Percentiles rank a stretch among this genome's conserved stretches.
Evolutionary conservation across 306 rosid genomes (phyloP).

Genomic region (Prunus salicina): DNA sequence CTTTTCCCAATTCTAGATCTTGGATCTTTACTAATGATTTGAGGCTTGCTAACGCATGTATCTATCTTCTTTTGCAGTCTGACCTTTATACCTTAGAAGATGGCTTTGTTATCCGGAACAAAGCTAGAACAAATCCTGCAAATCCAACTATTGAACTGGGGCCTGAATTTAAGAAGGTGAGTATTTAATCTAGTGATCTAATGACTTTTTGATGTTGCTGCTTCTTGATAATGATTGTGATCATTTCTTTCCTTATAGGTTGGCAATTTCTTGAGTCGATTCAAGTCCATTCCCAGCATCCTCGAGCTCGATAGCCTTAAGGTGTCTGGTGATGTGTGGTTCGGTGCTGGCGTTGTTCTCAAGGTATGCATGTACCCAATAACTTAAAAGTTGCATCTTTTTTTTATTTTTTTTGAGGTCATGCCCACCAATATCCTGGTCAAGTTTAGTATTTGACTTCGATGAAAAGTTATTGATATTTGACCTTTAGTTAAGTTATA

Average conservation of each 20-base stretch:
- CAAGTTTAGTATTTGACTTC: neutral
- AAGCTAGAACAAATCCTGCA: conserved; percentile 67
- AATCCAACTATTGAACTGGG: conserved; percentile 95
- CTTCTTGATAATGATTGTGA: conserved; percentile 18
- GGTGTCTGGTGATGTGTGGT: conserved; percentile 92
- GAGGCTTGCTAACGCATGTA: conserved; percentile 10
- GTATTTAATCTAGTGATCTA: conserved; percentile 1
- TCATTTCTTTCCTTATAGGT: conserved; percentile 48
- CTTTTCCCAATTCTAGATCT: conserved; percentile 16
- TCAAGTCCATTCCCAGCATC: conserved; percentile 93
- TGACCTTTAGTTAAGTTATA: neutral
- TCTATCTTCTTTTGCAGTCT: conserved; percentile 50
- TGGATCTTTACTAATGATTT: conserved; percentile 14
- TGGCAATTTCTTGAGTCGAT: conserved; percentile 70
- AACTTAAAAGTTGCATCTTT: neutral
- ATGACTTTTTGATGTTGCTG: conserved; percentile 10
- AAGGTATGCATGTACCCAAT: conserved; percentile 53
- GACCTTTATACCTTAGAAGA: conserved; percentile 80
- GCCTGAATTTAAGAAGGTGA: conserved; percentile 96
- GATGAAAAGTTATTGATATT: neutral
- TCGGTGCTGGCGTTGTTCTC: conserved; percentile 71
- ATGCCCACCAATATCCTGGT: neutral
- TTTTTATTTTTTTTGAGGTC: neutral
- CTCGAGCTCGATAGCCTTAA: conserved; percentile 82
- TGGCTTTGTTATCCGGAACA: conserved; percentile 68